Conservation (phyloP, 2,329 filamentous ascomycete species). For the Grosmannia clavigera region DNA sequence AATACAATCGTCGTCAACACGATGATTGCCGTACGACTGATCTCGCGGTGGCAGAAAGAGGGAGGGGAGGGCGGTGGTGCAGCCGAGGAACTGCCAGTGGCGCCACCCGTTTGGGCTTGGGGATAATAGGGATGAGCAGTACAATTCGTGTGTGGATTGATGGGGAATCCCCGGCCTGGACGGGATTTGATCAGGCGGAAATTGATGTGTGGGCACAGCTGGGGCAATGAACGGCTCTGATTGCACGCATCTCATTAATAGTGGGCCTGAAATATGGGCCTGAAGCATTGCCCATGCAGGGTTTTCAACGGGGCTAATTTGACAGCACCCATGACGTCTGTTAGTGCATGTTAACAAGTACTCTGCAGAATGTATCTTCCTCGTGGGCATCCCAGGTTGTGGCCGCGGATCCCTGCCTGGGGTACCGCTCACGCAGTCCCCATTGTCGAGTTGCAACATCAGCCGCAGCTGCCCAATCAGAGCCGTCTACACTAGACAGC, state of each 20-base stretch:
- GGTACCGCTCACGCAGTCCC: not conserved
- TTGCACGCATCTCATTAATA: not conserved
- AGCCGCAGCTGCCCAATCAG: not conserved
- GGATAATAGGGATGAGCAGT: not conserved
- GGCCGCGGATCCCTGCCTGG: not conserved
- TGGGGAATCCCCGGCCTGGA: not conserved
- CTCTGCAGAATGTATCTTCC: not conserved
- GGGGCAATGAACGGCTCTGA: not conserved
- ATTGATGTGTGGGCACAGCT: slow-evolving; percentile 4
- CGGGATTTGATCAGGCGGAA: not conserved
- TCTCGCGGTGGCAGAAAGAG: not conserved
- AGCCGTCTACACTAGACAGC: not conserved
- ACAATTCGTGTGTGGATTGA: not conserved
- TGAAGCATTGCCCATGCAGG: not conserved
- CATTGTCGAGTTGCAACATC: not conserved
- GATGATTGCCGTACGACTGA: not conserved
- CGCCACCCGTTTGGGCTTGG: not conserved
- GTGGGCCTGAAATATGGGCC: not conserved
- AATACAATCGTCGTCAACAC: not conserved
- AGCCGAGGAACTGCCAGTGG: not conserved
- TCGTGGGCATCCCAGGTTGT: not conserved
- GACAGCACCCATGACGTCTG: not conserved
- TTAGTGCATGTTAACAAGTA: not conserved
- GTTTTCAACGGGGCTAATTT: not conserved
- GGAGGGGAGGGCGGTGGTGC: not conserved